A percentile compares a stretch with the other conserved stretches of the same genome.
Evolutionary conservation across 176 grass and related monocot species (phyloP).

Genomic region (Tillandsia leiboldiana): DNA sequence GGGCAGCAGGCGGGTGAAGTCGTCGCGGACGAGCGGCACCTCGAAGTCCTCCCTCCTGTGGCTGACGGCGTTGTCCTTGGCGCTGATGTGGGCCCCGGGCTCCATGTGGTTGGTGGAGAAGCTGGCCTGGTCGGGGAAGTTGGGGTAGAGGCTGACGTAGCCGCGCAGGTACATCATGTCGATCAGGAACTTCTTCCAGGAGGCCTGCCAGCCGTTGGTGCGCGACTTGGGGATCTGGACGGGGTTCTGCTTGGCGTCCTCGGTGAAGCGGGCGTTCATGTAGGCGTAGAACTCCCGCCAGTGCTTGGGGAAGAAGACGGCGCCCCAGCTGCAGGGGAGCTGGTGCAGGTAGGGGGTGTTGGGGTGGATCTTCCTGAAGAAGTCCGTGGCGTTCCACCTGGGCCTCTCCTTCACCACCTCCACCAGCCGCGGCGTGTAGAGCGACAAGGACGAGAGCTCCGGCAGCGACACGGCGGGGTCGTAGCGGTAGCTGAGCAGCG

Average conservation of each 20-base stretch:
- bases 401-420: slow-evolving; percentile 90
- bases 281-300: slow-evolving; percentile 99
- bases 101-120: slow-evolving; percentile 99
- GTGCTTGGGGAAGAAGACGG: slow-evolving; percentile 97
- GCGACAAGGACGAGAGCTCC: slow-evolving; percentile 82
- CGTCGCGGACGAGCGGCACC: slow-evolving; percentile 67
- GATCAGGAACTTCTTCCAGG: slow-evolving; percentile 98
- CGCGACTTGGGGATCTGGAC: slow-evolving; percentile 84
- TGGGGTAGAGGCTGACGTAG: slow-evolving; percentile 77
- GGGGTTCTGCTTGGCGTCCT: slow-evolving; percentile 79
- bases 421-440: slow-evolving; percentile 86
- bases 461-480: slow-evolving; percentile 62
- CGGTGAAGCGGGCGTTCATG: slow-evolving; percentile 73
- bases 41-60: slow-evolving; percentile 67
- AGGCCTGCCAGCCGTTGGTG: slow-evolving; percentile 95
- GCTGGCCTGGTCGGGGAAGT: slow-evolving; percentile 85
- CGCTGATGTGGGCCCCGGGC: slow-evolving; percentile 89
- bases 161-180: slow-evolving; percentile 99
- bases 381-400: slow-evolving; percentile 64
- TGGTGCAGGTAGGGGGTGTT: slow-evolving; percentile 98
- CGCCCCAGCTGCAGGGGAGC: slow-evolving; percentile 97
- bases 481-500: slow-evolving; percentile 72
- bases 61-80: slow-evolving; percentile 66
- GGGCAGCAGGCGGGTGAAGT: slow-evolving; percentile 67
- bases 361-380: slow-evolving; percentile 54